Conservation (phyloP, 2,329 filamentous ascomycete genomes). For the Phialophora expanda region DNA sequence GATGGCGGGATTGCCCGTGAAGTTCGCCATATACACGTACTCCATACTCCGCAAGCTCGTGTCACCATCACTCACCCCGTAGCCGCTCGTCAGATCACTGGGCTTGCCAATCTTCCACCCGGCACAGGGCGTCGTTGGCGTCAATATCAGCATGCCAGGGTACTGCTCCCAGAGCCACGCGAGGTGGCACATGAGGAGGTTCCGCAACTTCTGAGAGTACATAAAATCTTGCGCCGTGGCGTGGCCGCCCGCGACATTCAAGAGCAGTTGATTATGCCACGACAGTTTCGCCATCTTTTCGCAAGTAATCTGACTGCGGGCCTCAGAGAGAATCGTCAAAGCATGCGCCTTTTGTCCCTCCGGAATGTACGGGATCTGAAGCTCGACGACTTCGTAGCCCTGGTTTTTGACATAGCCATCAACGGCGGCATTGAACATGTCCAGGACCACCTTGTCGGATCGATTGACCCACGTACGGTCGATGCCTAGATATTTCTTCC, state of each 20-base stretch:
- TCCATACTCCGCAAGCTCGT: slow-evolving; percentile 77
- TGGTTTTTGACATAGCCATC: slow-evolving; percentile 54
- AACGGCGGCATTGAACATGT: slow-evolving; percentile 66
- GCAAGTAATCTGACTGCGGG: slow-evolving; percentile 57
- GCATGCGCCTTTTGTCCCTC: slow-evolving; percentile 79
- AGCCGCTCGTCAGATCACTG: slow-evolving; percentile 57
- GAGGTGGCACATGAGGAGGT: slow-evolving; percentile 78
- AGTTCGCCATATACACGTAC: slow-evolving; percentile 85
- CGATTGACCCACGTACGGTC: slow-evolving; percentile 71
- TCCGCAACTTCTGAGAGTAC: slow-evolving; percentile 73
- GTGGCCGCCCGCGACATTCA: slow-evolving; percentile 64
- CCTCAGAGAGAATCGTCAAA: slow-evolving; percentile 76
- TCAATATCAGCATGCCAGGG: slow-evolving; percentile 77
- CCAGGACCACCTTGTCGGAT: slow-evolving; percentile 67
- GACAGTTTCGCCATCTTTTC: slow-evolving; percentile 47
- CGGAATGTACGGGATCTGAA: slow-evolving; percentile 62
- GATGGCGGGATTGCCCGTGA: slow-evolving; percentile 76
- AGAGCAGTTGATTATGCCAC: slow-evolving; percentile 57
- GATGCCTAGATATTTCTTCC: slow-evolving; percentile 71
- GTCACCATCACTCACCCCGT: slow-evolving; percentile 76
- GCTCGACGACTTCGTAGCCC: slow-evolving; percentile 53
- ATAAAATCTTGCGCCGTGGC: slow-evolving; percentile 73
- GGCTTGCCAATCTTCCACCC: slow-evolving; percentile 75
- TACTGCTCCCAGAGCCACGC: slow-evolving; percentile 71
- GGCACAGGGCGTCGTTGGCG: slow-evolving; percentile 74